phyloP scores from a whole-genome alignment of 148 eudicot genomes.

The Arctostaphylos glauca region DNA sequence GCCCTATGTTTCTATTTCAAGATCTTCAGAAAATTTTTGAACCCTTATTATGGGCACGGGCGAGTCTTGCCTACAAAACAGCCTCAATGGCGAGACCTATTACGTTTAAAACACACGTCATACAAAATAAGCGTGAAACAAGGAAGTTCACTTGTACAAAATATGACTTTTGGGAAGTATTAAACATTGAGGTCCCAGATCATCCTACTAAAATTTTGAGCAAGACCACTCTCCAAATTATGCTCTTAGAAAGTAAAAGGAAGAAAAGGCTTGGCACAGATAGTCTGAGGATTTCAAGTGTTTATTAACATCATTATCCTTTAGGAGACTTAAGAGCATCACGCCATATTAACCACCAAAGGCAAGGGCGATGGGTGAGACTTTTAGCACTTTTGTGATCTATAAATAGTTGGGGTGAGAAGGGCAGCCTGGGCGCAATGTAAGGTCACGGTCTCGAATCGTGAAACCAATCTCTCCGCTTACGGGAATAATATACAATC shows the following conservation, averaged over 20 bases:
- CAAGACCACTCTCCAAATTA: neutral
- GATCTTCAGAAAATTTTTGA: neutral
- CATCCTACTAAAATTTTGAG: neutral
- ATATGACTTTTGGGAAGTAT: neutral
- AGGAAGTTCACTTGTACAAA: neutral
- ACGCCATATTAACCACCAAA: neutral
- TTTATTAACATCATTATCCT: neutral
- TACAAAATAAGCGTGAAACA: neutral
- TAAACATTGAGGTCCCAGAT: neutral
- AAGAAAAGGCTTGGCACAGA: neutral
- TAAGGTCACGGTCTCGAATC: no score
- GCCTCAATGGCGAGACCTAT: neutral
- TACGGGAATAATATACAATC: no score
- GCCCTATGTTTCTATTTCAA: neutral
- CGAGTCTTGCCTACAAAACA: neutral
- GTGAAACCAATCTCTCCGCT: no score
- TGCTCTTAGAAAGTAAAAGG: no score
- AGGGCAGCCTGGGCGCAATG: no score
- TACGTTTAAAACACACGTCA: neutral
- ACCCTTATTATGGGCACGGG: neutral
- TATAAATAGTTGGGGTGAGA: no score
- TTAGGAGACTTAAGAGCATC: neutral
- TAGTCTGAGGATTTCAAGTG: neutral
- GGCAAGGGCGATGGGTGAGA: neutral
- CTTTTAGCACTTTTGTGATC: neutral